Percentiles rank a stretch among this genome's conserved stretches.
These are phyloP conservation scores for Acidomyces sp. DNA, from an alignment of 495 filamentous ascomycete species.

Conservation along the genomic window DNA sequence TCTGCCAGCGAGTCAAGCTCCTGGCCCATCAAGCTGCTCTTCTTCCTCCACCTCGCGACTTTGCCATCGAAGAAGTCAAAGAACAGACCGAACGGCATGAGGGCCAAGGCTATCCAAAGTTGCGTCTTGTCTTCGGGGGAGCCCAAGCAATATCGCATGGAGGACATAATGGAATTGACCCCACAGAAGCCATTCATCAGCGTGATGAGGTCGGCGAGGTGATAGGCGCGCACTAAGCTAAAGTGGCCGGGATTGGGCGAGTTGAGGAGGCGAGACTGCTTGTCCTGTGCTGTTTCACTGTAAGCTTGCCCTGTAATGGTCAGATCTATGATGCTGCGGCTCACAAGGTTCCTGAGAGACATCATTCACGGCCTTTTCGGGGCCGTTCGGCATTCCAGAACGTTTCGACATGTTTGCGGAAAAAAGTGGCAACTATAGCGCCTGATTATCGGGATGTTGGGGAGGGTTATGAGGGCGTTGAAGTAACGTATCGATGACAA, in stretches of 20 bases:
- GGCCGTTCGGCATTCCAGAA: slow-evolving; percentile 9
- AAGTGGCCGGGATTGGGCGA: slow-evolving; percentile 60
- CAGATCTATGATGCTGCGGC: neutral
- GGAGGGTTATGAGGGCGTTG: too few relatives aligned
- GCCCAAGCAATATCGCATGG: slow-evolving; percentile 82
- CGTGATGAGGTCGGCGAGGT: slow-evolving; percentile 90
- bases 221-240: slow-evolving; percentile 66
- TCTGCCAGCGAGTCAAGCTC: slow-evolving; percentile 96
- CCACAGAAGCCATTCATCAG: slow-evolving; percentile 82
- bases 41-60: slow-evolving; percentile 88
- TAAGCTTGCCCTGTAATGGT: neutral
- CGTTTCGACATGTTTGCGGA: slow-evolving; percentile 17
- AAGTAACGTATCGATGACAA: too few relatives aligned
- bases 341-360: slow-evolving; percentile 5
- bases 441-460: too few relatives aligned
- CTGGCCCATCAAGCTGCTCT: slow-evolving; percentile 94
- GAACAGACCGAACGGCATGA: slow-evolving; percentile 89
- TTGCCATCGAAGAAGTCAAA: slow-evolving; percentile 98
- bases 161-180: slow-evolving; percentile 90
- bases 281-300: slow-evolving; percentile 48
- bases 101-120: slow-evolving; percentile 67
- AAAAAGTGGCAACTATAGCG: neutral
- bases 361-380: slow-evolving; percentile 6
- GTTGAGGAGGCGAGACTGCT: slow-evolving; percentile 73
- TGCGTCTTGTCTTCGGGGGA: slow-evolving; percentile 49